phyloP scores from a whole-genome alignment of 768 basidiomycete species.

The Lyophyllum atratum region DNA sequence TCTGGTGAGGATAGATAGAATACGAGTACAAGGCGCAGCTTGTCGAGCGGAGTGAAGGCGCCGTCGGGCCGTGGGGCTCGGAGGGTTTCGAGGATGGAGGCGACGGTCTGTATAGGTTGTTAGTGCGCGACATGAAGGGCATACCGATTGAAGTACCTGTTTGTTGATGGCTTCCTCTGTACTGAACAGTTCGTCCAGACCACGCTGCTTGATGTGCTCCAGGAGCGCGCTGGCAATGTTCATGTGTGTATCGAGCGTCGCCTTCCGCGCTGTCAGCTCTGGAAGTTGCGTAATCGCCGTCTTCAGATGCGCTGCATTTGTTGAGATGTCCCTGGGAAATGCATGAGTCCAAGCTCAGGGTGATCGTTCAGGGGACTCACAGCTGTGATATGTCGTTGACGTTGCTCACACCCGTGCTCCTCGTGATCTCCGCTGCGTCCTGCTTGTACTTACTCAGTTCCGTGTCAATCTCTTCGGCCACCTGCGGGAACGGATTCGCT shows the following conservation, averaged over 20 bases:
- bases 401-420: slow-evolving; percentile 94
- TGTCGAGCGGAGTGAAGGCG: slow-evolving; percentile 74
- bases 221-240: slow-evolving; percentile 96
- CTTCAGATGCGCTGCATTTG: slow-evolving; percentile 93
- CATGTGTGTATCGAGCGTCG: slow-evolving; percentile 98
- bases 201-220: slow-evolving; percentile 93
- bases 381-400: slow-evolving; percentile 94
- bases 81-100: slow-evolving; percentile 85
- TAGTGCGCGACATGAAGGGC: background rate
- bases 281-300: slow-evolving; percentile 97
- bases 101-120: slow-evolving; percentile 57
- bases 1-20: slow-evolving; percentile 91
- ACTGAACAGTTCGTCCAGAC: slow-evolving; percentile 96
- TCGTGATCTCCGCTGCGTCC: slow-evolving; percentile 95
- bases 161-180: slow-evolving; percentile 89
- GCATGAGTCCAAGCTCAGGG: background rate
- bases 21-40: slow-evolving; percentile 91
- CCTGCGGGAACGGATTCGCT: slow-evolving; percentile 95
- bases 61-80: slow-evolving; percentile 69
- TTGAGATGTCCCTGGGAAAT: slow-evolving; percentile 72
- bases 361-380: slow-evolving; percentile 44
- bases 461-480: slow-evolving; percentile 94
- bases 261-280: slow-evolving; percentile 94
- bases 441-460: slow-evolving; percentile 93
- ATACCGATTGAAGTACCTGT: slow-evolving; percentile 52